A percentile compares a stretch with the other conserved stretches of the same genome.
Conservation (phyloP, 768 basidiomycete species). For the Suillus subluteus region DNA sequence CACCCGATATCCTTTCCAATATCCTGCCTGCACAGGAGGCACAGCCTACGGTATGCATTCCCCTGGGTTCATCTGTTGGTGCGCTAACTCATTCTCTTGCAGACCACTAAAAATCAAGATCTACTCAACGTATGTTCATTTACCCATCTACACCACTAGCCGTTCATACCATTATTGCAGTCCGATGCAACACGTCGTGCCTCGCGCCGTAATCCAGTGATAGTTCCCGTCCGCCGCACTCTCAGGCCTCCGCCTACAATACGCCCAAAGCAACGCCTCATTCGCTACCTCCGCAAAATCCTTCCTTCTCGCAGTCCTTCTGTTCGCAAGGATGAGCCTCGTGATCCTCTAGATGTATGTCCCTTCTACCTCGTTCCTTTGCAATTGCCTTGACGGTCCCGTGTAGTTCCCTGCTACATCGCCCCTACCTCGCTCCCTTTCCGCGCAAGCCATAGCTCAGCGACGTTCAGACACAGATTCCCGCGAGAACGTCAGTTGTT, state of each 20-base stretch:
- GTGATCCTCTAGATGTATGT: neutral
- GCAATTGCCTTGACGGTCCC: neutral
- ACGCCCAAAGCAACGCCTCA: neutral
- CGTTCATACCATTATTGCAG: neutral
- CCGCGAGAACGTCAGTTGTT: neutral
- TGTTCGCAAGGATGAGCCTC: neutral
- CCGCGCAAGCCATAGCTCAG: neutral
- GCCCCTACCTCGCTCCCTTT: neutral
- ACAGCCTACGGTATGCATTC: neutral
- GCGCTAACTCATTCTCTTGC: neutral
- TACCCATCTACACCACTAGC: too few species aligned
- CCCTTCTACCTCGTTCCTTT: neutral
- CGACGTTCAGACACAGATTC: neutral
- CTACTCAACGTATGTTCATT: neutral
- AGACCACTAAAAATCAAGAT: neutral
- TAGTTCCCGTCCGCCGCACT: neutral
- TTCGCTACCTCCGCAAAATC: neutral
- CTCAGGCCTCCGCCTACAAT: neutral
- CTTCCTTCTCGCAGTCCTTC: neutral
- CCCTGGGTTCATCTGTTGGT: neutral
- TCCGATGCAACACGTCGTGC: neutral
- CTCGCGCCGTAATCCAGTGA: too few species aligned
- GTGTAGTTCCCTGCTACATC: neutral
- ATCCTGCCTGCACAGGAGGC: neutral
- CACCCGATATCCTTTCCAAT: neutral